These are phyloP conservation scores for Penicillium salamii DNA, from an alignment of 495 filamentous ascomycete genomes.

Conservation along the genomic window DNA sequence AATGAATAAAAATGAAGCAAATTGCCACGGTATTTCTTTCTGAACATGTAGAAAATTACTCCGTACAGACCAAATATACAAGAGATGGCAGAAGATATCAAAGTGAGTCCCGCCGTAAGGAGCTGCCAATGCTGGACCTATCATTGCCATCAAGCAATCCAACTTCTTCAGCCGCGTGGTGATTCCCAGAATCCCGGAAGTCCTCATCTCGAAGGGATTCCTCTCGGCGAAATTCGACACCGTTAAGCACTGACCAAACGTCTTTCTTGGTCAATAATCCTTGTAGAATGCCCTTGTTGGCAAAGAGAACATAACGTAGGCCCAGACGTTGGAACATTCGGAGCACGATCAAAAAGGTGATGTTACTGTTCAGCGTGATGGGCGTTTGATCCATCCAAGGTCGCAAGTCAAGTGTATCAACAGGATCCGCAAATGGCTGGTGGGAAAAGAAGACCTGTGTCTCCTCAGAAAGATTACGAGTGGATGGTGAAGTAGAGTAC, in stretches of 20 bases:
- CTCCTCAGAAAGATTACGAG: slow-evolving; percentile 58
- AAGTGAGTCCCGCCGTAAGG: slow-evolving; percentile 35
- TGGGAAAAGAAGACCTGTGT: slow-evolving; percentile 84
- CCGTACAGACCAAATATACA: slow-evolving; percentile 2
- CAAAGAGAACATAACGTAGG: slow-evolving; percentile 85
- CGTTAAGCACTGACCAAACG: slow-evolving; percentile 90
- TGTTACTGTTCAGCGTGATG: slow-evolving; percentile 76
- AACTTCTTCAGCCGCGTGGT: slow-evolving; percentile 45
- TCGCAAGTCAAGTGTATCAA: slow-evolving; percentile 77
- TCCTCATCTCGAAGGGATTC: slow-evolving; percentile 33
- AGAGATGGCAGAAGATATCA: slow-evolving; percentile 14
- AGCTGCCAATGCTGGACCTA: slow-evolving; percentile 37
- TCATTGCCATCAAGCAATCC: slow-evolving; percentile 48
- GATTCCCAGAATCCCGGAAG: slow-evolving; percentile 41
- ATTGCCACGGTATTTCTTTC: neutral
- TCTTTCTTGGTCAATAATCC: slow-evolving; percentile 97
- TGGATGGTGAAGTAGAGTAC: slow-evolving; percentile 31
- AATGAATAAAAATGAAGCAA: neutral
- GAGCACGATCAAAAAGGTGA: slow-evolving; percentile 74
- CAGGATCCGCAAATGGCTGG: slow-evolving; percentile 74
- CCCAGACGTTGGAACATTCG: slow-evolving; percentile 93
- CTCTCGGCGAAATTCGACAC: slow-evolving; percentile 59
- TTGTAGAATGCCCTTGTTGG: slow-evolving; percentile 73
- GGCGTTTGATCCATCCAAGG: slow-evolving; percentile 99
- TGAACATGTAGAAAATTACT: neutral